Evolutionary conservation across 148 eudicot species (phyloP).

Genomic region (Camellia granthamiana): DNA sequence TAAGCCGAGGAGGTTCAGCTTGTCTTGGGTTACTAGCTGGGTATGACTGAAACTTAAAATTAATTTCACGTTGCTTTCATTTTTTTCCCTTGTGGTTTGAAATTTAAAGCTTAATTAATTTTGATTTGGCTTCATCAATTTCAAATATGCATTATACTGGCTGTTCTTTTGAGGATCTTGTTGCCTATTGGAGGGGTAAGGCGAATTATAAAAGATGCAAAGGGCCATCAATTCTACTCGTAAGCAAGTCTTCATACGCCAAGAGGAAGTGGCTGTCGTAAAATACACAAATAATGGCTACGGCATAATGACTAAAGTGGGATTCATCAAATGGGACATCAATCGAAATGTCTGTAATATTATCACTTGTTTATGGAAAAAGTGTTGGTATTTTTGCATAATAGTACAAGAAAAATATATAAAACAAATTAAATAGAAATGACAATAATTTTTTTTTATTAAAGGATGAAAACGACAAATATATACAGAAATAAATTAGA

Average conservation of each 20-base stretch:
- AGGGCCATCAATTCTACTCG: constrained; percentile 29
- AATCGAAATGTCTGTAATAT: neutral
- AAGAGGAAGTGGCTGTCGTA: neutral
- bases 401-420: no score
- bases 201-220: constrained; percentile 26
- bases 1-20: constrained; percentile 36
- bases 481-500: no score
- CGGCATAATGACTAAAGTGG: no score
- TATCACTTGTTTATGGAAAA: no score
- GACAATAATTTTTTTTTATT: no score
- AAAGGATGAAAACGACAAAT: no score
- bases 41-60: constrained; percentile 17
- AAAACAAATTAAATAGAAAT: no score
- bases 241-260: constrained; percentile 12
- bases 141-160: constrained; percentile 39
- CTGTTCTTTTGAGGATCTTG: constrained; percentile 32
- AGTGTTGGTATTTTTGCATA: no score
- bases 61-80: no score
- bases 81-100: neutral
- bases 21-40: constrained; percentile 51
- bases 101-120: neutral
- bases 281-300: neutral
- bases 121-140: neutral
- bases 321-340: neutral
- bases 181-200: constrained; percentile 40